Base-by-base conservation (phyloP, 2,329 filamentous ascomycete species). In the Cercospora janseana region DNA sequence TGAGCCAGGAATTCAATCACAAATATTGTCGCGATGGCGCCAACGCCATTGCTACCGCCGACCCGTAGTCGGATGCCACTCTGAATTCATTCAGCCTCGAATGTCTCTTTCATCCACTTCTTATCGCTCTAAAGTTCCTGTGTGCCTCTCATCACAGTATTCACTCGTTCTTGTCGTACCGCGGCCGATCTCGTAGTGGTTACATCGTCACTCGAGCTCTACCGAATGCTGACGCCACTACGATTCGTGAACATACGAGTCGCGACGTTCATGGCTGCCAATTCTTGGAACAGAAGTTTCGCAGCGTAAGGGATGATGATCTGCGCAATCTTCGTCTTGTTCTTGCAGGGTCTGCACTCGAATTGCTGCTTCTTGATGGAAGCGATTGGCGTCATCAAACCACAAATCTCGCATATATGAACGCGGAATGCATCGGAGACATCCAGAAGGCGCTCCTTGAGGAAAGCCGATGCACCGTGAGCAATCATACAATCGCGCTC, bases 401-500 rank as follows among this genome's bases (percentile, higher is more conserved):
- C 93, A 70, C 93, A 98, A 65, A 97, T 94, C 73, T 98, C 93
- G 75, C 93, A 98, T 65, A 98, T 87, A 72, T 98, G 93, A 52
- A 98, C 93, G 70, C 91, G 81, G 80, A 97, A 98, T 28, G 93
- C 92, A 75, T 98, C 93, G 46, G 89, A 95, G 43, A 98, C 93
- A 69, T 97, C 92, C 65, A 98, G 96, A 51, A 98, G 75, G 65
- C 93, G 83, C 77, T 98, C 93, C 75, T 98, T 98, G 67, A 98
- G 75, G 80, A 98, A 98, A 1, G 91, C 86, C 47, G 89, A 92
- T 3, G 94, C 93, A 68, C 93, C 93, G 70, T 98, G 94, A n/a
- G 94, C 90, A 76, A 98, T 98, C 93, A 98, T 98, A 71, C 93
- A 98, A 82, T 98, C 94, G 76, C 94, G 92, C 74, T 98, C 94